Percentiles rank a stretch among this genome's conserved stretches.
Evolutionary conservation across 2,329 filamentous ascomycete species (phyloP).

Genomic region (Diplodia intermedia): DNA sequence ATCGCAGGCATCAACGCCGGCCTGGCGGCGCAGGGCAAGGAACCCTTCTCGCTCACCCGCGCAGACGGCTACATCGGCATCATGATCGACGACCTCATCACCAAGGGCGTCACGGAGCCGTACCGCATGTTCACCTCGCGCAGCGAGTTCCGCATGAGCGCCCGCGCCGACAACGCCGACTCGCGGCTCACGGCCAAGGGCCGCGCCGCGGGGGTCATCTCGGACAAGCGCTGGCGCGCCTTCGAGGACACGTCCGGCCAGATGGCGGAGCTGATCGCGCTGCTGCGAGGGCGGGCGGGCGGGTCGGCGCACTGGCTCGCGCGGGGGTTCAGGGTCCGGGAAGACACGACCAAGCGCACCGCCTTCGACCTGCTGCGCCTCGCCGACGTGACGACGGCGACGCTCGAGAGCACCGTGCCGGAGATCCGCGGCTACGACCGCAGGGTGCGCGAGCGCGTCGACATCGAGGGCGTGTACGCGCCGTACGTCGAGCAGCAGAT

Average conservation of each 20-base stretch:
- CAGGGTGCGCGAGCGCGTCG: constrained; percentile 71
- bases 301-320: constrained; percentile 71
- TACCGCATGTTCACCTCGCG: constrained; percentile 98
- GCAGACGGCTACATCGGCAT: constrained; percentile 96
- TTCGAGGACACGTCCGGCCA: constrained; percentile 71
- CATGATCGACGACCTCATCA: constrained; percentile 97
- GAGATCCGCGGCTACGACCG: constrained; percentile 61
- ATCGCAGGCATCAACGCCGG: constrained; percentile 94
- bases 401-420: constrained; percentile 66
- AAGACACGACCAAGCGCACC: constrained; percentile 70
- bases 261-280: constrained; percentile 68
- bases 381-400: constrained; percentile 63
- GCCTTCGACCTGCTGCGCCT: constrained; percentile 82
- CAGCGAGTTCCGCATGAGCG: constrained; percentile 92
- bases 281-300: constrained; percentile 66
- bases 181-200: constrained; percentile 81
- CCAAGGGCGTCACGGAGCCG: constrained; percentile 94
- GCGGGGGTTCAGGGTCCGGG: constrained; percentile 72
- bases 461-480: constrained; percentile 83
- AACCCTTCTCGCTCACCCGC: constrained; percentile 72
- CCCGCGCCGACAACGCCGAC: constrained; percentile 94
- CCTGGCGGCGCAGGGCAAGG: constrained; percentile 71
- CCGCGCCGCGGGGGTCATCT: constrained; percentile 76
- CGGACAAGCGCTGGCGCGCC: constrained; percentile 76
- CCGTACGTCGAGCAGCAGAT: constrained; percentile 82